Evolutionary conservation across 768 basidiomycete species (phyloP).

Genomic region (Hysterangium stoloniferum): DNA sequence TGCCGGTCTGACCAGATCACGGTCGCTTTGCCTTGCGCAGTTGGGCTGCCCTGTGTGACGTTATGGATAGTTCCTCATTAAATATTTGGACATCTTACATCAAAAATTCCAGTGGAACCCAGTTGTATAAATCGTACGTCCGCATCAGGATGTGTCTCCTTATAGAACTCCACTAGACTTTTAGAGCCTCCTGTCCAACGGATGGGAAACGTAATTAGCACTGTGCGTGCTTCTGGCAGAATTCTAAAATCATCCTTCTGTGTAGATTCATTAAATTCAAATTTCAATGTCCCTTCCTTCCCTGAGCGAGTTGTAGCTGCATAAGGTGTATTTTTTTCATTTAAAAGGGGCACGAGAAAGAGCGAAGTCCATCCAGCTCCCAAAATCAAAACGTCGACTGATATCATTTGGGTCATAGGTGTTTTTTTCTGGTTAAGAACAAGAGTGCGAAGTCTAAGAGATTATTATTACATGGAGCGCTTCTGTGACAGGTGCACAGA

Average conservation of each 20-base stretch:
- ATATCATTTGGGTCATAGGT: neutral
- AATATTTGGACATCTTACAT: conserved; percentile 30
- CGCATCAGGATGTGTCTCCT: conserved; percentile 25
- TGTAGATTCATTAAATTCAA: conserved; percentile 45
- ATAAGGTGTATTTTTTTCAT: conserved; percentile 30
- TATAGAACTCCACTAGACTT: conserved; percentile 40
- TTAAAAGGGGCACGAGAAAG: conserved; percentile 51
- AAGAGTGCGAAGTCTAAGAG: neutral
- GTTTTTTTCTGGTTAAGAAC: neutral
- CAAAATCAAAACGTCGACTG: conserved; percentile 50
- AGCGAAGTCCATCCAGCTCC: conserved; percentile 61
- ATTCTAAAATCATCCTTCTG: conserved; percentile 34
- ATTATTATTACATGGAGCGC: no score
- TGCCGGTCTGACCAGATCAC: conserved; percentile 45
- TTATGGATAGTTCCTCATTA: neutral
- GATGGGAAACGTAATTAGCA: conserved; percentile 53
- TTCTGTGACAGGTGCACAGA: no score
- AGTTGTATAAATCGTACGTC: conserved; percentile 47
- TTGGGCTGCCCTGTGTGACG: conserved; percentile 23
- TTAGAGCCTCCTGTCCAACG: conserved; percentile 37
- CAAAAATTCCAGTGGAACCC: conserved; percentile 56
- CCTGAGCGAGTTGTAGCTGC: conserved; percentile 52
- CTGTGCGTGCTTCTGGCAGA: conserved; percentile 46
- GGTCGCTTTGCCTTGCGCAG: conserved; percentile 14
- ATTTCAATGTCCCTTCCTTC: conserved; percentile 38